A percentile compares a stretch with the other conserved stretches of the same genome.
phyloP scores from a whole-genome alignment of 2,329 filamentous ascomycete species.

The Diaporthe aspalathi region DNA sequence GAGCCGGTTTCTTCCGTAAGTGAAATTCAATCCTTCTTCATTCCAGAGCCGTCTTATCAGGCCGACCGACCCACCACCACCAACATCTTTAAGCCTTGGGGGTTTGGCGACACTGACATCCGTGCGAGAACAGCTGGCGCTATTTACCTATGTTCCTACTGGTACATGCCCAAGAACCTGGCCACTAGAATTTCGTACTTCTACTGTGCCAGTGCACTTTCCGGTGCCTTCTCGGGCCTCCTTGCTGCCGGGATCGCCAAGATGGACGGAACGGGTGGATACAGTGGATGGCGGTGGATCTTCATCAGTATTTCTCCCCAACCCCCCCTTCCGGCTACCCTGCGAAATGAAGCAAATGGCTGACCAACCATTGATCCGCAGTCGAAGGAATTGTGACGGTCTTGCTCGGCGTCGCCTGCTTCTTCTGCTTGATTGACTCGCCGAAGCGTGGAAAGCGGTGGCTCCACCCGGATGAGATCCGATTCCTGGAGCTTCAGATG shows the following conservation, averaged over 20 bases:
- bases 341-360: too few relatives aligned
- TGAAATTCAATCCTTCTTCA: neutral
- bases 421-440: slow-evolving; percentile 51
- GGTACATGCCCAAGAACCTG: slow-evolving; percentile 74
- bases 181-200: slow-evolving; percentile 66
- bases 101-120: slow-evolving; percentile 65
- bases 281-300: slow-evolving; percentile 55
- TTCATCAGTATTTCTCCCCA: slow-evolving; percentile 45
- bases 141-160: slow-evolving; percentile 69
- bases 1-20: slow-evolving; percentile 25
- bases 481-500: slow-evolving; percentile 35
- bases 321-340: too few relatives aligned
- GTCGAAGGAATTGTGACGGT: slow-evolving; percentile 25
- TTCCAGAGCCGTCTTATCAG: too few relatives aligned
- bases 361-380: neutral
- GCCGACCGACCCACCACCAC: neutral
- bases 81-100: slow-evolving; percentile 41
- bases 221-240: slow-evolving; percentile 71
- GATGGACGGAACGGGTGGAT: slow-evolving; percentile 58
- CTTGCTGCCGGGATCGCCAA: slow-evolving; percentile 48
- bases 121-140: slow-evolving; percentile 59
- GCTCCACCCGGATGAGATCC: slow-evolving; percentile 36
- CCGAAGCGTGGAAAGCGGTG: slow-evolving; percentile 23
- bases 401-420: slow-evolving; percentile 60
- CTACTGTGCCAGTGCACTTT: slow-evolving; percentile 74